A percentile compares a stretch with the other conserved stretches of the same genome.
Evolutionary conservation across 257 asterid genomes (phyloP).

Genomic region (Plantago ovata): DNA sequence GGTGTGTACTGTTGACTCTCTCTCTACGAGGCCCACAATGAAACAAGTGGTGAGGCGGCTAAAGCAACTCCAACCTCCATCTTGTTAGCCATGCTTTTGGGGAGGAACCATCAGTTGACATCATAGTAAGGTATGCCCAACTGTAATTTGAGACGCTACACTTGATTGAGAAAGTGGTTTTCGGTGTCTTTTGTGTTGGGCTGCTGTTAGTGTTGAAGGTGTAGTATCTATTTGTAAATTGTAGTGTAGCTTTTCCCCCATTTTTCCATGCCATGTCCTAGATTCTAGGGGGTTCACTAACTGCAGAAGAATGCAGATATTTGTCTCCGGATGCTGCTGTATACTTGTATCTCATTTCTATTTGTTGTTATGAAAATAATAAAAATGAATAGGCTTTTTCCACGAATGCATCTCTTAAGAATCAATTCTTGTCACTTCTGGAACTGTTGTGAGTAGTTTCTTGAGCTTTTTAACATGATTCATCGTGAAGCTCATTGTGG

Average conservation of each 20-base stretch:
- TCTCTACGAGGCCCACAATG: constrained; percentile 82
- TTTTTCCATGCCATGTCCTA: constrained; percentile 35
- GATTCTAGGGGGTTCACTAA: constrained; percentile 35
- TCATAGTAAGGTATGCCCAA: constrained; percentile 25
- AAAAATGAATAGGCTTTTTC: constrained; percentile 17
- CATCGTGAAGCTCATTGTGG: no score
- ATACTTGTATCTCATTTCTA: constrained; percentile 35
- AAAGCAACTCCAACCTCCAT: constrained; percentile 82
- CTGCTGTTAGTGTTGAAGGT: constrained; percentile 22
- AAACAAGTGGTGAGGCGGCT: constrained; percentile 83
- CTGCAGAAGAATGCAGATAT: constrained; percentile 74
- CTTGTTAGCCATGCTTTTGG: constrained; percentile 43
- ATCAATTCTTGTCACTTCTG: not conserved
- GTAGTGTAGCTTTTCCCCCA: constrained; percentile 58
- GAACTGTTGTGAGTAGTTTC: not conserved
- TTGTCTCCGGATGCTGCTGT: constrained; percentile 28
- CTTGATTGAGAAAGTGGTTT: constrained; percentile 21
- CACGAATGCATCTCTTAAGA: not conserved
- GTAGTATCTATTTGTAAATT: constrained; percentile 53
- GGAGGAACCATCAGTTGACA: constrained; percentile 22
- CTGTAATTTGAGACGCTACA: constrained; percentile 26
- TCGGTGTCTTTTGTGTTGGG: constrained; percentile 16
- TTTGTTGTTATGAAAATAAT: constrained; percentile 37
- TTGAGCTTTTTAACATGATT: no score
- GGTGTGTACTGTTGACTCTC: constrained; percentile 74